These are phyloP conservation scores for Aegilops longissima DNA, from an alignment of 176 grass and related monocot species.

Conservation along the genomic window DNA sequence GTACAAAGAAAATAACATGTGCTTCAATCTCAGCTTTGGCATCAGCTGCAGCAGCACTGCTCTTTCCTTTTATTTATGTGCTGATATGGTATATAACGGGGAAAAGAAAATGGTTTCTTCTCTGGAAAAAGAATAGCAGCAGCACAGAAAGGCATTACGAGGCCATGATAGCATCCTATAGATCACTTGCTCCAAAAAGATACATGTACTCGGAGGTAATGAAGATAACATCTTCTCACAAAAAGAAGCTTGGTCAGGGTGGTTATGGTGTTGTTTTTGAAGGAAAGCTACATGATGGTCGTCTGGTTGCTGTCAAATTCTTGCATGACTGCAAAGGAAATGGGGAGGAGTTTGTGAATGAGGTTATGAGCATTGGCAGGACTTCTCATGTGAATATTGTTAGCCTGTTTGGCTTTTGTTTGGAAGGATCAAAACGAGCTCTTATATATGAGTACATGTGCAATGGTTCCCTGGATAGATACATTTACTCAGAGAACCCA, in stretches of 20 bases:
- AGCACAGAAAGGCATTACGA: conserved; percentile 1
- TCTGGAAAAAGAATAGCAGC: background rate
- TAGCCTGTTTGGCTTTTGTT: conserved; percentile 47
- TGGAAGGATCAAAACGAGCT: conserved; percentile 43
- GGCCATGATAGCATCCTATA: conserved; percentile 2
- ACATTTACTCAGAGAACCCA: background rate
- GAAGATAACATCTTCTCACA: conserved; percentile 30
- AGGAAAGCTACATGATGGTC: conserved; percentile 25
- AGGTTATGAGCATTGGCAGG: no score
- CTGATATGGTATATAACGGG: background rate
- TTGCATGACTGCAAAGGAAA: no score
- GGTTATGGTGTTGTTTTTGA: conserved; percentile 55
- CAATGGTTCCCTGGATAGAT: background rate
- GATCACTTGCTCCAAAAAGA: conserved; percentile 46
- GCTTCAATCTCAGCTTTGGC: background rate
- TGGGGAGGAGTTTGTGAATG: no score
- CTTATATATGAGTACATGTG: conserved; percentile 11
- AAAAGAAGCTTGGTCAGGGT: background rate
- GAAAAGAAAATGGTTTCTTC: background rate
- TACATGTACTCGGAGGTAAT: conserved; percentile 50
- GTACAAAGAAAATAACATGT: background rate
- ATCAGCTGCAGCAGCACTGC: background rate
- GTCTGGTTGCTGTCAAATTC: no score
- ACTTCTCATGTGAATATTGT: no score
- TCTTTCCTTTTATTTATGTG: conserved; percentile 3